Percentiles rank a stretch among this genome's conserved stretches.
Conservation (phyloP, 768 basidiomycete species). For the Holtermannia corniformis region DNA sequence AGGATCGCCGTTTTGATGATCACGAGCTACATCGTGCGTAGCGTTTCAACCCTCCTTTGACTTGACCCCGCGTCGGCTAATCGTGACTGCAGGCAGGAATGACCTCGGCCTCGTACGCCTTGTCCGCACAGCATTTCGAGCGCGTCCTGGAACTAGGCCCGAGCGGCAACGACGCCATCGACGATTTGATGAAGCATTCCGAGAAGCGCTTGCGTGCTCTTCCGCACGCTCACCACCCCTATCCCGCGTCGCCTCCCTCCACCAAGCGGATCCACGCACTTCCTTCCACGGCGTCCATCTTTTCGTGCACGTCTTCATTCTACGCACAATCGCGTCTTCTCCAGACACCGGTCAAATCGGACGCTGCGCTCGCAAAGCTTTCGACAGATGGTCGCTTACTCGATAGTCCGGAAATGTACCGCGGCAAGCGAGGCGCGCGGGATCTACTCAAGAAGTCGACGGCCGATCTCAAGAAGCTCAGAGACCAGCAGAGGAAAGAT, state of each 20-base stretch:
- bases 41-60: neutral
- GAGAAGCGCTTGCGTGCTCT: constrained; percentile 11
- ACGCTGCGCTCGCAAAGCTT: neutral
- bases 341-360: neutral
- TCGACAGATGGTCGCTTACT: neutral
- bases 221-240: neutral
- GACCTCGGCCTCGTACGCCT: neutral
- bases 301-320: neutral
- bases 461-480: neutral
- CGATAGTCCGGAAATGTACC: neutral
- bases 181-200: constrained; percentile 26
- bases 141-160: constrained; percentile 12
- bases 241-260: neutral
- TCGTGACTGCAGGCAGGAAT: neutral
- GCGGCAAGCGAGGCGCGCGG: neutral
- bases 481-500: neutral
- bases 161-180: constrained; percentile 13
- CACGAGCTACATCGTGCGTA: constrained; percentile 26
- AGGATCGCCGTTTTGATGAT: constrained; percentile 10
- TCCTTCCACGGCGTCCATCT: neutral
- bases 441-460: neutral
- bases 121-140: constrained; percentile 11
- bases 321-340: neutral
- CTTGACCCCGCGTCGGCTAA: neutral
- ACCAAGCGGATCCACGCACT: neutral